Conservation (phyloP, 192 early-diverging fungal genomes). For the Coemansia erecta region DNA sequence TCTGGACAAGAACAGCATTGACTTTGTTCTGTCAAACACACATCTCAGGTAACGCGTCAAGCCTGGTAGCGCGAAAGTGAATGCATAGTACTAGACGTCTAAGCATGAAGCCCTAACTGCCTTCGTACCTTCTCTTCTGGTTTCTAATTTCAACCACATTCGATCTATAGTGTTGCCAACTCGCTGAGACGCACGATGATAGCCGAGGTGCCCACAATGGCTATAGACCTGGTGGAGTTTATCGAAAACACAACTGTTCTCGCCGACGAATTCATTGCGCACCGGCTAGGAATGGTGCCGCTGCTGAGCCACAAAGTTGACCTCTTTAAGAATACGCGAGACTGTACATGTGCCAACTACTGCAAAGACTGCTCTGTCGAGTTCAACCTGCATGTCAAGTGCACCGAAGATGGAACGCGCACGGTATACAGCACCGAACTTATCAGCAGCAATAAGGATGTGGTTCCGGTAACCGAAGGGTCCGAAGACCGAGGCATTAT, state of each 20-base stretch:
- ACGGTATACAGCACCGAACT: slow-evolving; percentile 84
- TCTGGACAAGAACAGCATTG: slow-evolving; percentile 47
- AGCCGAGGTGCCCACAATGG: slow-evolving; percentile 97
- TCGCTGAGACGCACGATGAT: slow-evolving; percentile 94
- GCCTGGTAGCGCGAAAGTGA: not conserved
- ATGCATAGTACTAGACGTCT: slow-evolving; percentile 8
- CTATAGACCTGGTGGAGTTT: slow-evolving; percentile 96
- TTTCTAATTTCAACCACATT: not conserved
- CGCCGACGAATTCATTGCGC: slow-evolving; percentile 94
- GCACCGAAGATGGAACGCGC: slow-evolving; percentile 71
- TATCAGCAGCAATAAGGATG: slow-evolving; percentile 67
- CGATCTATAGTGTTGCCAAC: slow-evolving; percentile 74
- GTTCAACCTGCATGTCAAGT: slow-evolving; percentile 80
- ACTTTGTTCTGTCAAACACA: slow-evolving; percentile 83
- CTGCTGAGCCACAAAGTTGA: slow-evolving; percentile 76
- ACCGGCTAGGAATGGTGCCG: slow-evolving; percentile 92
- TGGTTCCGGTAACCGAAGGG: slow-evolving; percentile 64
- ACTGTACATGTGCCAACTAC: slow-evolving; percentile 76
- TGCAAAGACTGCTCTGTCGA: slow-evolving; percentile 91
- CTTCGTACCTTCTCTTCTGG: not conserved
- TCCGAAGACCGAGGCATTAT: slow-evolving; percentile 74
- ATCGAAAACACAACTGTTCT: slow-evolving; percentile 89
- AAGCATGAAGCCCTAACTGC: not conserved
- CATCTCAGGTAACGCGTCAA: slow-evolving; percentile 62
- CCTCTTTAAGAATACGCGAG: slow-evolving; percentile 77